Percentiles rank a stretch among this genome's conserved stretches.
Evolutionary conservation across 2,329 filamentous ascomycete species (phyloP).

Genomic region (Amauroascus niger): DNA sequence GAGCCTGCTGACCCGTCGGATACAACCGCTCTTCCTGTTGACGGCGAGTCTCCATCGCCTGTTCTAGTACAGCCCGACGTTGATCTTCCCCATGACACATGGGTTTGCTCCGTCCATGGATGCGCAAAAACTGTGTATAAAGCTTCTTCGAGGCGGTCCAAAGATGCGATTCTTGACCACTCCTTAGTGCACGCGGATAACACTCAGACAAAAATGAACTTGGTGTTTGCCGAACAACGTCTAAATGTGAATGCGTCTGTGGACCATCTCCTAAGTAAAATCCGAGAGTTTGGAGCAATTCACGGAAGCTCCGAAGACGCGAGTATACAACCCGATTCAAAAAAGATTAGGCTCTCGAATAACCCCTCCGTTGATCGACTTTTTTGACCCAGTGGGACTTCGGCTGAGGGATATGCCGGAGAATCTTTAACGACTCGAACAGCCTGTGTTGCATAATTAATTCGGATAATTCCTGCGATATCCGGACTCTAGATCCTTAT

Average conservation of each 20-base stretch:
- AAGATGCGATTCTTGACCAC: constrained; percentile 28
- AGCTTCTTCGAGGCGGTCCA: constrained; percentile 26
- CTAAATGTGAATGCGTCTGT: constrained; percentile 28
- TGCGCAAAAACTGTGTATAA: constrained; percentile 28
- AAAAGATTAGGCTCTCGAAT: constrained; percentile 16
- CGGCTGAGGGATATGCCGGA: too few species aligned
- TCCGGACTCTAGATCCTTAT: too few species aligned
- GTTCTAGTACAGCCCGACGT: not conserved
- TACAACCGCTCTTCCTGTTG: not conserved
- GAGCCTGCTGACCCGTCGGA: not conserved
- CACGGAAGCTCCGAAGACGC: constrained; percentile 16
- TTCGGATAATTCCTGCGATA: too few species aligned
- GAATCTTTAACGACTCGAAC: too few species aligned
- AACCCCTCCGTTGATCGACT: too few species aligned
- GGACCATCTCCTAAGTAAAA: constrained; percentile 27
- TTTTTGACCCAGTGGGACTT: too few species aligned
- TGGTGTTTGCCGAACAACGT: constrained; percentile 30
- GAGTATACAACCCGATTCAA: constrained; percentile 12
- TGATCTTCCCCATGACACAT: constrained; percentile 25
- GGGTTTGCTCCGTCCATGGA: constrained; percentile 27
- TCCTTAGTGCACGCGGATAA: constrained; percentile 29
- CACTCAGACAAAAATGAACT: constrained; percentile 29
- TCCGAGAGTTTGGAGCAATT: constrained; percentile 20
- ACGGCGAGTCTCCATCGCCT: not conserved
- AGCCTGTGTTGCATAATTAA: too few species aligned